A percentile compares a stretch with the other conserved stretches of the same genome.
phyloP scores from a whole-genome alignment of 768 basidiomycete genomes.

The Auricularia cornea region DNA sequence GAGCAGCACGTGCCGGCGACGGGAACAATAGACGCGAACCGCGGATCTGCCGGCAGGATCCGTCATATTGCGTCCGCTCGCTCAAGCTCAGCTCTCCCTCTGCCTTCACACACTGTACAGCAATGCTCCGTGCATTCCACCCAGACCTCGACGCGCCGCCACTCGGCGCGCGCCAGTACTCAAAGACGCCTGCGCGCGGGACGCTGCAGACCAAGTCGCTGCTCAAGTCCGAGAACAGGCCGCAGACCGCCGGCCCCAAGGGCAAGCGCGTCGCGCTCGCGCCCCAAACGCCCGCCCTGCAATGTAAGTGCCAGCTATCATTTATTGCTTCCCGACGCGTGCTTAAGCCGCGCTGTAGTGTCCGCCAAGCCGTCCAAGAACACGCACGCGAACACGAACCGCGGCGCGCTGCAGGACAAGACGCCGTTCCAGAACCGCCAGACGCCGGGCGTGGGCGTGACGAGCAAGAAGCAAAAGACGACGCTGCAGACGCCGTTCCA shows the following conservation, averaged over 20 bases:
- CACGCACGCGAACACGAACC: background rate
- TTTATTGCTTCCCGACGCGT: background rate
- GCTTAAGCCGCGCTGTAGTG: background rate
- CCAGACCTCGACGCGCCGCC: background rate
- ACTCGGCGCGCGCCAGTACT: background rate
- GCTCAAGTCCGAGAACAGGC: background rate
- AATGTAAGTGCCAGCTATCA: background rate
- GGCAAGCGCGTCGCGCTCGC: background rate
- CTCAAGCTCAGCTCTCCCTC: too few relatives aligned
- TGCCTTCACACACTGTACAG: background rate
- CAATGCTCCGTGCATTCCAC: background rate
- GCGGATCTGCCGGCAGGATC: too few relatives aligned
- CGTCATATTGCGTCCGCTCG: too few relatives aligned
- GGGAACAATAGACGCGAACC: too few relatives aligned
- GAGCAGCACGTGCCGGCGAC: too few relatives aligned
- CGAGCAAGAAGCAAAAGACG: slow-evolving; percentile 27
- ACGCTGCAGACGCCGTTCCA: slow-evolving; percentile 23
- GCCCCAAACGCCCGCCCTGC: background rate
- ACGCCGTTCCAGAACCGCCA: slow-evolving; percentile 66
- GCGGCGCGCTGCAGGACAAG: slow-evolving; percentile 60
- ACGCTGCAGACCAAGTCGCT: background rate
- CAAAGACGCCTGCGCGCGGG: background rate
- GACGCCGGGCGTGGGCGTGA: slow-evolving; percentile 16
- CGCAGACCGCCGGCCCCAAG: background rate
- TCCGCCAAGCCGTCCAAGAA: background rate